Conservation (phyloP, 371 early-diverging fungal genomes). For the Actinomortierella wolfii region DNA sequence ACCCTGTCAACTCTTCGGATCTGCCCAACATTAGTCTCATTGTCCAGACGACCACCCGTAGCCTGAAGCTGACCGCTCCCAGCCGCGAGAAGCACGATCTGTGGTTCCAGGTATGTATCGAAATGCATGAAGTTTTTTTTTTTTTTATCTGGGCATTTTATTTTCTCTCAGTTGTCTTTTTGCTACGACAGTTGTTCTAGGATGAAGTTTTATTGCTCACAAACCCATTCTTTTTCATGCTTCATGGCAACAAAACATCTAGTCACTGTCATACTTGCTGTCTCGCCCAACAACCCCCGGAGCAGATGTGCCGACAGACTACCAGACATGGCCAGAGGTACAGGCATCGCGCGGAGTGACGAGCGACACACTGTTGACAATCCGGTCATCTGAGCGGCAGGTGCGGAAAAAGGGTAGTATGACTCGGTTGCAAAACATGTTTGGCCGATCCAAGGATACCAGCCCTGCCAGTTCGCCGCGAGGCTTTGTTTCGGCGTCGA, state of each 20-base stretch:
- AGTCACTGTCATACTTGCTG: conserved; percentile 36
- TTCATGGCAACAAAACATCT: no score
- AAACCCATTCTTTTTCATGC: no score
- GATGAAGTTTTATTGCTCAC: background rate
- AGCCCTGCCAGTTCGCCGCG: conserved; percentile 29
- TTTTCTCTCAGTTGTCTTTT: background rate
- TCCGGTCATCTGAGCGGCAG: conserved; percentile 14
- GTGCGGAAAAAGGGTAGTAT: conserved; percentile 25
- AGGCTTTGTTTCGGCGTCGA: conserved; percentile 9
- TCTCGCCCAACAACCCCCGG: conserved; percentile 31
- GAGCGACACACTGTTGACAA: conserved; percentile 19
- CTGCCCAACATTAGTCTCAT: conserved; percentile 64
- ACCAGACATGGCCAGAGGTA: conserved; percentile 41
- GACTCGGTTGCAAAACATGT: conserved; percentile 25
- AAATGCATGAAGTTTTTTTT: no score
- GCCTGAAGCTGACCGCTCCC: conserved; percentile 73
- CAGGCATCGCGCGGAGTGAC: conserved; percentile 30
- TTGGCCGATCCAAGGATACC: conserved; percentile 22
- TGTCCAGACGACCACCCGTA: conserved; percentile 66
- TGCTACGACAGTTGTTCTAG: background rate
- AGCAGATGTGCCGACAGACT: conserved; percentile 16
- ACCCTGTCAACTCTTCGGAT: conserved; percentile 38
- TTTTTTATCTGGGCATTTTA: background rate
- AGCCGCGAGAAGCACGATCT: conserved; percentile 67
- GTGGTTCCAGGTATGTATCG: conserved; percentile 62